phyloP scores from a whole-genome alignment of 768 basidiomycete genomes.

The Russula virescens region DNA sequence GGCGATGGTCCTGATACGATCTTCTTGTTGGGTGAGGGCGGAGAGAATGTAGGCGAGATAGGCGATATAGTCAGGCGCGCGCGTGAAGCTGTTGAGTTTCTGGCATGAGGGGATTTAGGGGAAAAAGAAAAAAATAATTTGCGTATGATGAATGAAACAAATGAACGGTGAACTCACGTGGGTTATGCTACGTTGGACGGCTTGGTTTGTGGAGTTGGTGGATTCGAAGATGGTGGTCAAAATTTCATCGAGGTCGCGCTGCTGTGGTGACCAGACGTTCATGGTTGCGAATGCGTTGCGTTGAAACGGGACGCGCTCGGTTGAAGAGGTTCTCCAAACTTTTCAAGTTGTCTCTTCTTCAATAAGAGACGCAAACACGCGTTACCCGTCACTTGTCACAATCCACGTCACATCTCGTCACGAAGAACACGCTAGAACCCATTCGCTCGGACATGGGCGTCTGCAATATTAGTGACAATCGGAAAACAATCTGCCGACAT shows the following conservation, averaged over 20 bases:
- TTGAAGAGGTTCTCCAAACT: constrained; percentile 17
- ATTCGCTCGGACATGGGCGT: constrained; percentile 2
- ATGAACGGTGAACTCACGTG: constrained; percentile 47
- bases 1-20: constrained; percentile 91
- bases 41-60: constrained; percentile 95
- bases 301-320: constrained; percentile 15
- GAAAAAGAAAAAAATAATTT: constrained; percentile 25
- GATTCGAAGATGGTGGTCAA: constrained; percentile 88
- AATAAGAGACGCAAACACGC: constrained; percentile 19
- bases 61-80: constrained; percentile 88
- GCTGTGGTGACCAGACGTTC: constrained; percentile 77
- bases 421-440: not conserved
- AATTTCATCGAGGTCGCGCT: constrained; percentile 85
- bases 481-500: not conserved
- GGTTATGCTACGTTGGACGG: constrained; percentile 72
- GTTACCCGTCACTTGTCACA: constrained; percentile 13
- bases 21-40: constrained; percentile 74
- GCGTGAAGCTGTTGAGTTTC: constrained; percentile 86
- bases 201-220: constrained; percentile 66
- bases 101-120: constrained; percentile 28
- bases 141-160: constrained; percentile 20
- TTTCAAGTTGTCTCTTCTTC: constrained; percentile 14
- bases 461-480: constrained; percentile 5
- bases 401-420: constrained; percentile 1
- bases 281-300: constrained; percentile 32